A percentile compares a stretch with the other conserved stretches of the same genome.
phyloP scores from a whole-genome alignment of 2,329 filamentous ascomycete species.

The Penicillium sp. region DNA sequence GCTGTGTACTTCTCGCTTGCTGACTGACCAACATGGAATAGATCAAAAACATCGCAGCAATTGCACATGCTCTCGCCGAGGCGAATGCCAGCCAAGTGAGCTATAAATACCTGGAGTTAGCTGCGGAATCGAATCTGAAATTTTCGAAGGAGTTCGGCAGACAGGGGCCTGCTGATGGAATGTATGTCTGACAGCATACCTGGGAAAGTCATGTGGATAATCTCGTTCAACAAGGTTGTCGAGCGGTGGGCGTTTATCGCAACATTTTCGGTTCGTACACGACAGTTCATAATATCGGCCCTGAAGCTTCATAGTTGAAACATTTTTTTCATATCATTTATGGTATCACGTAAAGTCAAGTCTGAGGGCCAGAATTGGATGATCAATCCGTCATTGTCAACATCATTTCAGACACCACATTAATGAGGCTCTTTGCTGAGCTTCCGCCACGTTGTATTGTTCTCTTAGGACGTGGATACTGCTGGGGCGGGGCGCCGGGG shows the following conservation, averaged over 20 bases:
- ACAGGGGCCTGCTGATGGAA: too few relatives aligned
- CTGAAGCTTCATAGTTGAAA: conserved; percentile 7
- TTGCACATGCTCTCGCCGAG: too few relatives aligned
- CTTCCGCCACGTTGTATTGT: conserved; percentile 69
- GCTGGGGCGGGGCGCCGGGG: conserved; percentile 37
- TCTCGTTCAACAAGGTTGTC: neutral
- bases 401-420: conserved; percentile 66
- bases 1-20: too few relatives aligned
- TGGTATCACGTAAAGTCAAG: conserved; percentile 1
- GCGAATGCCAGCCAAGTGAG: too few relatives aligned
- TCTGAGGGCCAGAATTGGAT: conserved; percentile 4
- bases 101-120: too few relatives aligned
- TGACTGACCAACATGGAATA: too few relatives aligned
- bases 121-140: too few relatives aligned
- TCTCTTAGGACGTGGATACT: conserved; percentile 71
- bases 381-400: conserved; percentile 1
- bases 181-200: neutral
- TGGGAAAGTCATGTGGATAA: too few relatives aligned
- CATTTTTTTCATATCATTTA: conserved; percentile 1
- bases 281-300: conserved; percentile 5
- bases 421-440: conserved; percentile 71
- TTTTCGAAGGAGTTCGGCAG: too few relatives aligned
- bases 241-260: neutral
- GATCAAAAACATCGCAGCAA: too few relatives aligned
- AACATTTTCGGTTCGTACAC: conserved; percentile 5